Evolutionary conservation across 768 basidiomycete genomes (phyloP), one percentile per base, ranked within the genome.

Genomic region (Royoungia palumana): DNA sequence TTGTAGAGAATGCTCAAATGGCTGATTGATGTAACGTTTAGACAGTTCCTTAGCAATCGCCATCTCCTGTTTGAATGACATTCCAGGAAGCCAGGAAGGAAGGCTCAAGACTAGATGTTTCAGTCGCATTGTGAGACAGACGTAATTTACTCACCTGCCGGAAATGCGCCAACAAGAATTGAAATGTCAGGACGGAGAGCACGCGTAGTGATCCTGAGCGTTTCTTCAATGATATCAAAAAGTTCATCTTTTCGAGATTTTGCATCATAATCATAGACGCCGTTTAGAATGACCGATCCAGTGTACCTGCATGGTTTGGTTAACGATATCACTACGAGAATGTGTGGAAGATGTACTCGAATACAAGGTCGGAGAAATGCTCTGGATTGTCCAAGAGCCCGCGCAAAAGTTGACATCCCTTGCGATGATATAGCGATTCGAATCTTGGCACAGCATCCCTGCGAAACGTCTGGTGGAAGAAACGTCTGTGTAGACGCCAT

Each of bases 301-400:
- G 60, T 60, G 36, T 56, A 63, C 21, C 60, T 62, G 11, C 12
- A 17, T 5, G 19, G 20, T 14, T 16, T 2, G 17, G 10, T 5
- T 12, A 19, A 54, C 16, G 38, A 13, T 20, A 20, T 44, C 40
- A 30, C 2, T 21, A 30, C n/a, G 28, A 22, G 16, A 19, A 14
- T 25, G 20, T 14, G 35, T 21, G 34, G 13, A 35, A 35, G 25
- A 36, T 51, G 17, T 47, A 63, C 75, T 70, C 66, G 35, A 63
- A 62, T 27, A 75, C 51, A 32, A 71, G 70, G 11, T 63, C 62
- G 9, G 64, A 47, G 19, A 70, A 60, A 45, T 63, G 59, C 2
- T 69, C 63, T 21, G 72, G 70, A 12, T 58, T 54, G 7, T 66
- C 62, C 14, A 71, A 41, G 17, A 76, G 59, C 14, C 58, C 61